Conservation (phyloP, 202 grass and related monocot species). For the Hordeum pubiflorum region DNA sequence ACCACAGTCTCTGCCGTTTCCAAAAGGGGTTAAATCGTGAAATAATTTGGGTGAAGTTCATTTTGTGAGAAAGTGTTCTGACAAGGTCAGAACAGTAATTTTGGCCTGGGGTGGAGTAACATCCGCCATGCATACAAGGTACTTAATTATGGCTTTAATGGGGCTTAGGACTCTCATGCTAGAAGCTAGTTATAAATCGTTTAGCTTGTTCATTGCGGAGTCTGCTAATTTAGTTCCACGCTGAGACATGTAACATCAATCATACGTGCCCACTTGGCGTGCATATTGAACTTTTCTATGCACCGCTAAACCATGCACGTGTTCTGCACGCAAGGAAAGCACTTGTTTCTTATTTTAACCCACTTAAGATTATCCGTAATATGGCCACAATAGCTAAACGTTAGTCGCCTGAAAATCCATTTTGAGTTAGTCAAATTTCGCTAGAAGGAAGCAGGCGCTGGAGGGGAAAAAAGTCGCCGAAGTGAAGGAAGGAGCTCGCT, state of each 20-base stretch:
- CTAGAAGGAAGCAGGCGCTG: too few relatives aligned
- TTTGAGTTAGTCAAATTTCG: too few relatives aligned
- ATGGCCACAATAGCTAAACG: background rate
- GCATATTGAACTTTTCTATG: conserved; percentile 11
- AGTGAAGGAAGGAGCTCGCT: too few relatives aligned
- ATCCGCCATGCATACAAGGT: background rate
- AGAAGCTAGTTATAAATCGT: background rate
- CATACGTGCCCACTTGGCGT: conserved; percentile 16
- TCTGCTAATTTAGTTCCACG: background rate
- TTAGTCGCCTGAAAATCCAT: too few relatives aligned
- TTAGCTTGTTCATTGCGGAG: background rate
- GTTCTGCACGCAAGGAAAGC: conserved; percentile 19
- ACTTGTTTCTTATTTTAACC: background rate
- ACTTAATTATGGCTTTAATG: background rate
- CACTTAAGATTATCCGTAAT: background rate
- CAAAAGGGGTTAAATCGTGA: too few relatives aligned
- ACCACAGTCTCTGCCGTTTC: too few relatives aligned
- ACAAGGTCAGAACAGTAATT: too few relatives aligned
- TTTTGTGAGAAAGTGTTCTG: too few relatives aligned
- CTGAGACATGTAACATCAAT: conserved; percentile 8
- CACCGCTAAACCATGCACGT: background rate
- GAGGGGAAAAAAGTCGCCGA: too few relatives aligned
- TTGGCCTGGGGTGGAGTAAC: too few relatives aligned
- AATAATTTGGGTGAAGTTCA: too few relatives aligned
- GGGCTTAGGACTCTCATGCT: background rate